A percentile compares a stretch with the other conserved stretches of the same genome.
These are phyloP conservation scores for Funneliformis geosporum DNA, from an alignment of 192 early-diverging fungal species.

Conservation along the genomic window DNA sequence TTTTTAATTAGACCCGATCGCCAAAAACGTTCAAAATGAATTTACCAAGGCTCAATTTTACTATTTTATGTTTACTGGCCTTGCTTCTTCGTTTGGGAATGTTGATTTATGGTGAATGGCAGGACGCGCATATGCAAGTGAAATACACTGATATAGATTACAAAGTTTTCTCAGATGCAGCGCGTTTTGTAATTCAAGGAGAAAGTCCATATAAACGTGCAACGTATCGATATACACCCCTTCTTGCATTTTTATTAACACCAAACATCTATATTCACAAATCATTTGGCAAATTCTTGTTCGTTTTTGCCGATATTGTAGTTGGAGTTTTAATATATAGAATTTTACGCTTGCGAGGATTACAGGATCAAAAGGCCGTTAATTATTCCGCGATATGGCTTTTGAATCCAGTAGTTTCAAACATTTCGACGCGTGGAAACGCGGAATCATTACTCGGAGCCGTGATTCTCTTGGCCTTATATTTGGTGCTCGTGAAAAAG, in stretches of 20 bases:
- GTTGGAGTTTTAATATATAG: slow-evolving; percentile 71
- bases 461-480: slow-evolving; percentile 74
- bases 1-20: background rate
- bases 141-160: slow-evolving; percentile 99
- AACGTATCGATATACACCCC: slow-evolving; percentile 97
- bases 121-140: slow-evolving; percentile 85
- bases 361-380: slow-evolving; percentile 50
- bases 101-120: slow-evolving; percentile 83
- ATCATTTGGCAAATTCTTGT: slow-evolving; percentile 92
- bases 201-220: slow-evolving; percentile 84
- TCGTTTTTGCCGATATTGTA: slow-evolving; percentile 77
- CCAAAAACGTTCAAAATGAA: background rate
- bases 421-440: slow-evolving; percentile 94
- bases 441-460: slow-evolving; percentile 86
- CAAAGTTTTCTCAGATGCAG: slow-evolving; percentile 93
- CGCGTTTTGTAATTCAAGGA: slow-evolving; percentile 71
- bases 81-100: slow-evolving; percentile 62
- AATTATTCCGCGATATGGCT: slow-evolving; percentile 76
- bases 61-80: slow-evolving; percentile 32
- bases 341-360: slow-evolving; percentile 56
- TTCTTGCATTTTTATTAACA: slow-evolving; percentile 87
- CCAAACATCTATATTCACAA: slow-evolving; percentile 76
- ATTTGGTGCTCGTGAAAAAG: slow-evolving; percentile 60
- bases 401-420: slow-evolving; percentile 94
- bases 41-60: slow-evolving; percentile 20